These are phyloP conservation scores for Talaromyces thailandensis DNA, from an alignment of 495 filamentous ascomycete genomes.

Conservation along the genomic window DNA sequence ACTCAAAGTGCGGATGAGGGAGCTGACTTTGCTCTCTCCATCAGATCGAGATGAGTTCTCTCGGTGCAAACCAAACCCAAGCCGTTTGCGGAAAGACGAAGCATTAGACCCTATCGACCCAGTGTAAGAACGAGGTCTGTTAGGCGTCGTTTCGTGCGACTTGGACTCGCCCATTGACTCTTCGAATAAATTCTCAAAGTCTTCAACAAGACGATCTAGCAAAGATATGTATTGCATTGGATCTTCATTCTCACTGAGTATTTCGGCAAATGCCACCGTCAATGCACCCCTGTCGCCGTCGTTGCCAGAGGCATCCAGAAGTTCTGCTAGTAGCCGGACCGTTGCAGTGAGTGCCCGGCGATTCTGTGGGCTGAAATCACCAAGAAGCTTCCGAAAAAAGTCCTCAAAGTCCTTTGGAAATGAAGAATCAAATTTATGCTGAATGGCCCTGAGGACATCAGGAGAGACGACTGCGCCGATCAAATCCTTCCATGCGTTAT, in stretches of 20 bases:
- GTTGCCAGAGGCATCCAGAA: conserved; percentile 89
- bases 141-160: conserved; percentile 39
- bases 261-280: conserved; percentile 83
- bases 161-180: conserved; percentile 45
- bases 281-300: conserved; percentile 87
- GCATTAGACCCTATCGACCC: conserved; percentile 62
- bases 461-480: conserved; percentile 73
- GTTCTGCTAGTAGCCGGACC: conserved; percentile 76
- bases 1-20: conserved; percentile 81
- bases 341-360: conserved; percentile 77
- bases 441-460: conserved; percentile 56
- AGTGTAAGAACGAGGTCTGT: conserved; percentile 36
- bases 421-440: conserved; percentile 62
- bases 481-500: conserved; percentile 77
- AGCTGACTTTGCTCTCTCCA: conserved; percentile 58
- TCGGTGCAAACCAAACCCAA: conserved; percentile 68
- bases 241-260: conserved; percentile 68
- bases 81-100: conserved; percentile 74
- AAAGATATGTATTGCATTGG: conserved; percentile 82
- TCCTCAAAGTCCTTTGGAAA: conserved; percentile 76
- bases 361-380: conserved; percentile 85
- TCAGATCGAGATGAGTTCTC: conserved; percentile 65
- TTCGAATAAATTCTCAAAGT: conserved; percentile 81
- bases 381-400: conserved; percentile 65
- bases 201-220: conserved; percentile 85